Percentiles rank a stretch among this genome's conserved stretches.
phyloP scores from a whole-genome alignment of 768 basidiomycete species.

The Mycena rosella region DNA sequence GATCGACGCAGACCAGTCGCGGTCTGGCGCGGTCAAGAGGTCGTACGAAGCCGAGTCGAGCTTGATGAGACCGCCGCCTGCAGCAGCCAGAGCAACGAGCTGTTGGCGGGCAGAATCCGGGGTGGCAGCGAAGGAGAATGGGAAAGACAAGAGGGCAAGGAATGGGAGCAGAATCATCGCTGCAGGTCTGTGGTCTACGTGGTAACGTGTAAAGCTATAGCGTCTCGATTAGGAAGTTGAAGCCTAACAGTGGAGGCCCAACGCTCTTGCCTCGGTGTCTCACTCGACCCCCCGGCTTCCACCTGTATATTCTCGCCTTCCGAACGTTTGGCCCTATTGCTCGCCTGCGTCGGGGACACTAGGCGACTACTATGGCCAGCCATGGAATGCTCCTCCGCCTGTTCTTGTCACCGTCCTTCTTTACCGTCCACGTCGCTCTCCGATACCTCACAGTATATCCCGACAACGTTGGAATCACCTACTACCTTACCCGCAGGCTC shows the following conservation, averaged over 20 bases:
- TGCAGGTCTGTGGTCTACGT: constrained; percentile 26
- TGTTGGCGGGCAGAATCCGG: constrained; percentile 58
- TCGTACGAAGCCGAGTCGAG: constrained; percentile 84
- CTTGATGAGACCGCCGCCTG: constrained; percentile 84
- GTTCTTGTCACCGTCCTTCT: constrained; percentile 93
- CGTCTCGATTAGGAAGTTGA: too few species aligned
- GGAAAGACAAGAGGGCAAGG: constrained; percentile 44
- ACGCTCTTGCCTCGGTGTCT: too few species aligned
- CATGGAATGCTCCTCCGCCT: constrained; percentile 92
- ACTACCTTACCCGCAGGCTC: constrained; percentile 86
- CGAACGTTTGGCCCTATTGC: constrained; percentile 1
- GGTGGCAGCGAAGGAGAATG: constrained; percentile 50
- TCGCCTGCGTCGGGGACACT: too few species aligned
- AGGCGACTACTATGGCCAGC: constrained; percentile 60
- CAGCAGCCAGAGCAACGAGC: constrained; percentile 75
- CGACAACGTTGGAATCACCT: constrained; percentile 92
- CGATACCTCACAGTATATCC: constrained; percentile 86
- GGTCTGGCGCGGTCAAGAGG: constrained; percentile 77
- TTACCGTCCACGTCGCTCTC: constrained; percentile 94
- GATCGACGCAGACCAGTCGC: constrained; percentile 90
- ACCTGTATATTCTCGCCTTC: too few species aligned
- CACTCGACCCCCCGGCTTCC: too few species aligned
- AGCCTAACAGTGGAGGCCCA: too few species aligned
- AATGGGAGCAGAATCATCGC: constrained; percentile 41
- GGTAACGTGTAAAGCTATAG: too few species aligned